Percentiles rank a stretch among this genome's conserved stretches.
Conservation (phyloP, 352 stramenopile species). For the Hyaloperonospora brassicae region DNA sequence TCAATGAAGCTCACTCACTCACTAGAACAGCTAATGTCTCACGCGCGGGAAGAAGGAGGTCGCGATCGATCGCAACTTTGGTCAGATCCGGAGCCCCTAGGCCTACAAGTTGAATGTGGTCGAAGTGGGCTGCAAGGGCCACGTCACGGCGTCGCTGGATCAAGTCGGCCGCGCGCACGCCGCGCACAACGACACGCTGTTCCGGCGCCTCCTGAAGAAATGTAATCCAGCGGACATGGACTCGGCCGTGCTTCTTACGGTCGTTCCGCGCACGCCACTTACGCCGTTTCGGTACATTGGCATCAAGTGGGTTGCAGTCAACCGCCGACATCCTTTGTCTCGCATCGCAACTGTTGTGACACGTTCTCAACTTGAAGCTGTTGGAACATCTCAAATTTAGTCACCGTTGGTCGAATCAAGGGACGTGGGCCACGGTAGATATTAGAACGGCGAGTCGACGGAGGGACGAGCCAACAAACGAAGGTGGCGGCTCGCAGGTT, state of each 20-base stretch:
- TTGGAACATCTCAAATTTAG: too few species aligned
- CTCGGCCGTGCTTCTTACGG: constrained; percentile 60
- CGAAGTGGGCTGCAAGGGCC: constrained; percentile 64
- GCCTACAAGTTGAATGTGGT: constrained; percentile 73
- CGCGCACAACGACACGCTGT: constrained; percentile 71
- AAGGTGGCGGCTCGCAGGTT: too few species aligned
- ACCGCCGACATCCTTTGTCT: constrained; percentile 69
- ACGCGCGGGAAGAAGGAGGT: constrained; percentile 80
- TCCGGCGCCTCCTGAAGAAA: constrained; percentile 73
- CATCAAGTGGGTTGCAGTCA: constrained; percentile 83
- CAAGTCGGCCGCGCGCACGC: constrained; percentile 69
- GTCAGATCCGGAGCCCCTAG: constrained; percentile 38
- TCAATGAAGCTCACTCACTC: too few species aligned
- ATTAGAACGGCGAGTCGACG: too few species aligned
- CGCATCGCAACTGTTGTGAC: constrained; percentile 42
- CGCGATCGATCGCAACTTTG: constrained; percentile 74
- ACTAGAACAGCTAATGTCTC: too few species aligned
- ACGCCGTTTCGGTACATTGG: constrained; percentile 78
- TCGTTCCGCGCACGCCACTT: constrained; percentile 63
- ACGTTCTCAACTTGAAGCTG: too few species aligned
- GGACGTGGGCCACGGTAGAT: too few species aligned
- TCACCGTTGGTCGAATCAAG: too few species aligned
- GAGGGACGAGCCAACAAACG: too few species aligned
- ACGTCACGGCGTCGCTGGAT: constrained; percentile 59
- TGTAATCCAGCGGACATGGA: constrained; percentile 66